Conservation (phyloP, 352 stramenopile genomes). For the Phytophthora megakarya region DNA sequence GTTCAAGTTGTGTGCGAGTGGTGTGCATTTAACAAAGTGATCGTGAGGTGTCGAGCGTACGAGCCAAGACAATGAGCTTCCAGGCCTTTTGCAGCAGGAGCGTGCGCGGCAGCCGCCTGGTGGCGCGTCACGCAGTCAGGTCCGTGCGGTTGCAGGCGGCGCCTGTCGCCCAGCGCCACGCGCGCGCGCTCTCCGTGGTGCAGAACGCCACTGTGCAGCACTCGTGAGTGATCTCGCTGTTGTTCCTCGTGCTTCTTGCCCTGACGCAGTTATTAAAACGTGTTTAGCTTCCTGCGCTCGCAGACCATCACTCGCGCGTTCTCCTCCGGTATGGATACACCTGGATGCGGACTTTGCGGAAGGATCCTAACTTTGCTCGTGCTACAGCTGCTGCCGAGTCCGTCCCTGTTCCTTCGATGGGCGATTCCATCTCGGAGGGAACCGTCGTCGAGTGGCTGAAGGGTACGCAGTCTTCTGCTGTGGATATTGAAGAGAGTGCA, state of each 20-base stretch:
- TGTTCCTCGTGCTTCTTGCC: too few relatives aligned
- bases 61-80: slow-evolving; percentile 55
- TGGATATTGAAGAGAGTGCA: neutral
- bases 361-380: neutral
- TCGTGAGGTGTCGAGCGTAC: slow-evolving; percentile 9
- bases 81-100: slow-evolving; percentile 47
- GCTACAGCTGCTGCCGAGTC: slow-evolving; percentile 44
- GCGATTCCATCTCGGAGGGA: slow-evolving; percentile 98
- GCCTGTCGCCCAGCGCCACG: slow-evolving; percentile 12
- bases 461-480: slow-evolving; percentile 31
- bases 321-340: slow-evolving; percentile 58
- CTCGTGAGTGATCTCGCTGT: too few relatives aligned
- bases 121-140: slow-evolving; percentile 34
- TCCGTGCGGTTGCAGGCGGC: slow-evolving; percentile 18
- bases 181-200: slow-evolving; percentile 38
- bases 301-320: slow-evolving; percentile 45
- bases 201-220: slow-evolving; percentile 22
- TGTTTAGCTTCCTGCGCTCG: slow-evolving; percentile 30
- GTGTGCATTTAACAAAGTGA: slow-evolving; percentile 33
- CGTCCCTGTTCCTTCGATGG: slow-evolving; percentile 88
- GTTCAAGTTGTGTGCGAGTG: slow-evolving; percentile 36
- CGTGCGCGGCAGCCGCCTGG: slow-evolving; percentile 46
- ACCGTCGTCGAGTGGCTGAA: slow-evolving; percentile 98
- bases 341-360: neutral
- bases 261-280: too few relatives aligned